Evolutionary conservation across 306 rosid genomes (phyloP), one percentile per base, ranked within the genome.

Genomic region (Vigna reflexopilosa): DNA sequence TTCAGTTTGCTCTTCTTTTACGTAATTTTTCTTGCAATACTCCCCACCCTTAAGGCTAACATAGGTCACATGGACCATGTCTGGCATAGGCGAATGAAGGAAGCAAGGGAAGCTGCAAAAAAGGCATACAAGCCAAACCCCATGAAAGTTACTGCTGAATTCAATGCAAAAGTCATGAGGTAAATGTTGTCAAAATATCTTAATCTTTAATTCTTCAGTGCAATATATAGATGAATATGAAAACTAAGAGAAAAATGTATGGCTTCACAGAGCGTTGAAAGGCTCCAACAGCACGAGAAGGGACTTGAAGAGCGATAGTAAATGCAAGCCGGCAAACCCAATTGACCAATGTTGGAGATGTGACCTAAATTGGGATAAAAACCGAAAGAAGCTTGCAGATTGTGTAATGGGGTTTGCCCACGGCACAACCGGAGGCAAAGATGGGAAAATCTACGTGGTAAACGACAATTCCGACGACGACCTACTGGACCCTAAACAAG

Each of bases 311-410:
- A 38, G 15, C 16, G 6, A 24, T 66, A 1, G 14, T 0, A 12
- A 72, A 52, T 87, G 90, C 67, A 1, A 0, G 17, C 84, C 79
- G 2, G 77, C 82, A 16, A 87, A 87, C 42, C 91, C 87, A 2
- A 77, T 85, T 19, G 91, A 87, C 20, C 13, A 50, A 3, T 82
- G 91, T 34, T 88, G 88, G 91, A 78, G 89, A 72, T 88, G 89
- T 7, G 82, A 85, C 7, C 72, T 44, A 24, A n/a, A 85, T 16
- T 88, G 89, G 91, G 77, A n/a, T 0, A 76, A 22, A 1, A 63
- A 83, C 48, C 89, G 89, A 13, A 88, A 81, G 73, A 67, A 6
- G 72, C 77, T 88, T 19, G 86, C 89, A 6, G 44, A 81, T 8
- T 88, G 87, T 47, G 89, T 20, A 5, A 9, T 75, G 0, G 91